Percentiles rank a stretch among this genome's conserved stretches.
phyloP scores from a whole-genome alignment of 73 alveolate species.

The Paraurostyla sp. region DNA sequence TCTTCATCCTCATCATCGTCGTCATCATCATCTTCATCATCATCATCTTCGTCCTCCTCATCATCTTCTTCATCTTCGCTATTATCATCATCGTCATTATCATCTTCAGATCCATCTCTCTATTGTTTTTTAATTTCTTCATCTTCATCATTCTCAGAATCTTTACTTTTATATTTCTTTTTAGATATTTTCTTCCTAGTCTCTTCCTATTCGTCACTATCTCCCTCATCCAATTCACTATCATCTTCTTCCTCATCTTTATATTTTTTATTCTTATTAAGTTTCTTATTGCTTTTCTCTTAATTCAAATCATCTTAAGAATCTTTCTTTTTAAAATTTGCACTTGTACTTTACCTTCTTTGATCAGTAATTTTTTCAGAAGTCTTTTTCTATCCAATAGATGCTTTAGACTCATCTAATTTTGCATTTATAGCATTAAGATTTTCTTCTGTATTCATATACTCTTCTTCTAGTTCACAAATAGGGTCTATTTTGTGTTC shows the following conservation, averaged over 20 bases:
- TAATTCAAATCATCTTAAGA: neutral
- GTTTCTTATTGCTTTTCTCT: neutral
- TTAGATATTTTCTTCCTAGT: neutral
- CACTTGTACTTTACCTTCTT: neutral
- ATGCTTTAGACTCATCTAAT: neutral
- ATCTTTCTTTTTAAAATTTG: neutral
- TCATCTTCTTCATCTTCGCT: neutral
- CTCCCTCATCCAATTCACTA: constrained; percentile 11
- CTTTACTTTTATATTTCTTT: neutral
- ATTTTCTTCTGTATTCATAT: neutral
- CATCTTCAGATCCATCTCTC: neutral
- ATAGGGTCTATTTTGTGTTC: neutral
- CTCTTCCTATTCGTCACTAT: neutral
- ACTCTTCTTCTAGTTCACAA: constrained; percentile 32
- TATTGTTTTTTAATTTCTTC: neutral
- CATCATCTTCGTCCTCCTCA: neutral
- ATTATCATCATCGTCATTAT: neutral
- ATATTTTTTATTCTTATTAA: neutral
- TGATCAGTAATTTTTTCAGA: neutral
- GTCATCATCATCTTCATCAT: neutral
- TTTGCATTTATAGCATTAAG: neutral
- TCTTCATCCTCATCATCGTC: constrained; percentile 1
- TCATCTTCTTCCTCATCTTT: neutral
- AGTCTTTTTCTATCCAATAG: neutral
- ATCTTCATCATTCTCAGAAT: neutral